Evolutionary conservation across 352 stramenopile species (phyloP).

Genomic region (Globisporangium ultimum): DNA sequence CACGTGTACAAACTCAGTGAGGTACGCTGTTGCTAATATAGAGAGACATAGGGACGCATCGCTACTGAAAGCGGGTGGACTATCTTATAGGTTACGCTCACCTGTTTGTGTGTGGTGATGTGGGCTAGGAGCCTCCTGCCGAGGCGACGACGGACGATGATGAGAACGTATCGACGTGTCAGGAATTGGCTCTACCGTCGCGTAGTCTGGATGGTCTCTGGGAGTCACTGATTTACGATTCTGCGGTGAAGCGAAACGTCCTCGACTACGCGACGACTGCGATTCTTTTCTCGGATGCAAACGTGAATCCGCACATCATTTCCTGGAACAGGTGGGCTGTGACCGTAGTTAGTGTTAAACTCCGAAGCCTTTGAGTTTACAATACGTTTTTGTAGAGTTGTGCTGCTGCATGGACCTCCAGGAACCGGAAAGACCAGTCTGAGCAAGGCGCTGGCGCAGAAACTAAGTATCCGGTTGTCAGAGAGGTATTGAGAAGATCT

Average conservation of each 20-base stretch:
- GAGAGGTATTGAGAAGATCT: slow-evolving; percentile 32
- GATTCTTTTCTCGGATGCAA: slow-evolving; percentile 86
- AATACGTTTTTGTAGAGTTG: slow-evolving; percentile 34
- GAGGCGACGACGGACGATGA: slow-evolving; percentile 81
- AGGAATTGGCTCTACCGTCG: slow-evolving; percentile 73
- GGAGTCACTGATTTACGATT: slow-evolving; percentile 87
- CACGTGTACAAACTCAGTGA: slow-evolving; percentile 77
- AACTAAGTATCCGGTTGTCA: slow-evolving; percentile 86
- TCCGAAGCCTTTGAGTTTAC: neutral
- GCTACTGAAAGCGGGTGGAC: no score
- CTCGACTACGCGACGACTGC: slow-evolving; percentile 88
- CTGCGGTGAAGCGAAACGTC: slow-evolving; percentile 70
- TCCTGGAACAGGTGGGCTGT: slow-evolving; percentile 79
- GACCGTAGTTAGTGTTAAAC: neutral
- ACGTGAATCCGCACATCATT: slow-evolving; percentile 87
- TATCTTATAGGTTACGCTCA: no score
- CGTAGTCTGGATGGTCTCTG: slow-evolving; percentile 66
- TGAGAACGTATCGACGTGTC: slow-evolving; percentile 75
- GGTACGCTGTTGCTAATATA: slow-evolving; percentile 16
- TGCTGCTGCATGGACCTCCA: slow-evolving; percentile 90
- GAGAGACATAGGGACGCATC: no score
- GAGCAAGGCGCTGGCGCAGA: slow-evolving; percentile 90
- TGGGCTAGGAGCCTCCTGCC: slow-evolving; percentile 44
- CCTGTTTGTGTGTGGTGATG: neutral
- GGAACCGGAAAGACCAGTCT: slow-evolving; percentile 93